Evolutionary conservation across 495 filamentous ascomycete species (phyloP), one percentile per base, ranked within the genome.

Genomic region (Talaromyces nanjingensis): DNA sequence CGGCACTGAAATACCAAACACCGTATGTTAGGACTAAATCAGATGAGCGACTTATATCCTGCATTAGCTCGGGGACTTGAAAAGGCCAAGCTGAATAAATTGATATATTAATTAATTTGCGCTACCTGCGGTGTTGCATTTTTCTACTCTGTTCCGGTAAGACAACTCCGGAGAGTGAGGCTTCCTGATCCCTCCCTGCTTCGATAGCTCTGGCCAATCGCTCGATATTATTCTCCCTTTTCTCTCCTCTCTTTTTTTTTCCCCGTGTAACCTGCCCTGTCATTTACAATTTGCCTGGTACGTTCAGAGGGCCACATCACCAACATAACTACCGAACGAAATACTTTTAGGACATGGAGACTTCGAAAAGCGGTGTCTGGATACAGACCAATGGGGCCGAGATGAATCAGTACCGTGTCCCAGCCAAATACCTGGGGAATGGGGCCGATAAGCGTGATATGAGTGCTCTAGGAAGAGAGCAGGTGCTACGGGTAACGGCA

Each of bases 361-460:
- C 49, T 25, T 25, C 49, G 20, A 54, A 54, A 25, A 54, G 20
- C 20, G 20, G 49, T 54, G 49, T 22, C 24, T 16, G 24, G 49
- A 18, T 54, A 14, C 49, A 54, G 49, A 25, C 49, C 7, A n/a
- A 54, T 12, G 49, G 12, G 20, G 29, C 29, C 1, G 49, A 27
- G 20, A 54, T 54, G 49, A 54, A 54, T 54, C 49, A 54, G 49
- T 54, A 70, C 25, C 71, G 66, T 34, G 74, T 78, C 61, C 67
- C 72, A 59, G 74, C 75, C 25, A 70, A 73, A 58, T 79, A 76
- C 64, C 73, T 76, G 73, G 76, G 77, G n/a, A 78, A 75, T 4
- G 6, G 68, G 45, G 65, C 70, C 18, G 77, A 79, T 57, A 69
- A 76, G 56, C 65, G 55, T 33, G 78, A 80, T 65, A 81, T 81